Percentiles rank a stretch among this genome's conserved stretches.
Conservation (phyloP, 305 asterid genomes). For the Fraxinus angustifolia region DNA sequence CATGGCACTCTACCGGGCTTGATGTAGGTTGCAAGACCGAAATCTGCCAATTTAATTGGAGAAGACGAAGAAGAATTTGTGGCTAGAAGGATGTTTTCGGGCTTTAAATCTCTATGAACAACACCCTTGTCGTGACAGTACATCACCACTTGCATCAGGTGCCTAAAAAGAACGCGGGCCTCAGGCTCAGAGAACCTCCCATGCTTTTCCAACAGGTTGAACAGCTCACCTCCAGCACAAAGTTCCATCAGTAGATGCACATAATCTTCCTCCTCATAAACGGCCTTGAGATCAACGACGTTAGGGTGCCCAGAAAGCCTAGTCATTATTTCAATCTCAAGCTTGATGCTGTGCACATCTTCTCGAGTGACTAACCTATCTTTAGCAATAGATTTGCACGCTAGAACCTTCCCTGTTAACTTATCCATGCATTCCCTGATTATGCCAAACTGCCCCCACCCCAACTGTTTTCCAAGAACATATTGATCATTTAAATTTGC, state of each 20-base stretch:
- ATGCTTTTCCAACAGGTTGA: slow-evolving; percentile 64
- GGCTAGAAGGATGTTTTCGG: slow-evolving; percentile 72
- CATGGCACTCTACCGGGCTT: slow-evolving; percentile 40
- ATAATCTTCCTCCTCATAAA: slow-evolving; percentile 69
- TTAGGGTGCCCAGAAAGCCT: slow-evolving; percentile 78
- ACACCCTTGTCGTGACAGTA: slow-evolving; percentile 75
- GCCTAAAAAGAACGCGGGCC: slow-evolving; percentile 56
- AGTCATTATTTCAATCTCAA: slow-evolving; percentile 77
- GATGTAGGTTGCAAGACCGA: slow-evolving; percentile 77
- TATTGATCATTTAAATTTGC: slow-evolving; percentile 47
- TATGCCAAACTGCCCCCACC: slow-evolving; percentile 80
- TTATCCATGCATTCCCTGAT: slow-evolving; percentile 64
- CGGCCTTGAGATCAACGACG: slow-evolving; percentile 73
- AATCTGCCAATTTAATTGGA: slow-evolving; percentile 75
- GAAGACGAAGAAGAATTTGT: slow-evolving; percentile 61
- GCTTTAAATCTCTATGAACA: slow-evolving; percentile 78
- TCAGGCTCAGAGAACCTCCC: slow-evolving; percentile 71
- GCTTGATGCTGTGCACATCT: slow-evolving; percentile 70
- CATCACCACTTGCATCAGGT: slow-evolving; percentile 67
- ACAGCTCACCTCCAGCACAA: slow-evolving; percentile 91
- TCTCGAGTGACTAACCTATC: slow-evolving; percentile 65
- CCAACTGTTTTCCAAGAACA: slow-evolving; percentile 63
- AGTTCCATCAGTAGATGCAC: slow-evolving; percentile 89
- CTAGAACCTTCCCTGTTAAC: slow-evolving; percentile 60
- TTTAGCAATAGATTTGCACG: slow-evolving; percentile 79